Evolutionary conservation across 75 land plant species (phyloP), one percentile per base, ranked within the genome.

Genomic region (Picea glauca): DNA sequence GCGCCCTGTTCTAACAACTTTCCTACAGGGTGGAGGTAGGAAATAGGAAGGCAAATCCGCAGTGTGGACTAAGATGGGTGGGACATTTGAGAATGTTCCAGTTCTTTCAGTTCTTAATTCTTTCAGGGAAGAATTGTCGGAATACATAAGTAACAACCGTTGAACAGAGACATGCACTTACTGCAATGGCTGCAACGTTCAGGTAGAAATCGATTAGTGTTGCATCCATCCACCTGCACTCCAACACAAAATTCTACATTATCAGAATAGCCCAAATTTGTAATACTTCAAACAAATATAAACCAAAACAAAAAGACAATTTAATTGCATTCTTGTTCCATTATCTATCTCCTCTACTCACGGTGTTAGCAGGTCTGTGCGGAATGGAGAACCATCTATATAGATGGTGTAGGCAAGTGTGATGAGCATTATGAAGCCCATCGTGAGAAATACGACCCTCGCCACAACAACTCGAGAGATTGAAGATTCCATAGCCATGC

Each of bases 321-420:
- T 63, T n/a, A 63, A 63, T n/a, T 9, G 11, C 11, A n/a, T n/a
- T 8, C 26, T 23, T n/a, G 8, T 7, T 7, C 65, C 11, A 7
- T 63, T 0, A 6, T 35, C 26, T 30, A 35, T 38, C 32, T 17
- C 13, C 13, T 13, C 1, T 40, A 30, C 75, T 75, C 82, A 93
- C 94, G 94, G 92, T 13, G 94, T 90, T 58, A 94, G 88, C 54
- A 94, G 91, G 64, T 92, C 91, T n/a, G 26, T 80, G 15, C 94
- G 92, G 78, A 94, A 94, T 23, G 96, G 96, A 14, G 85, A 80
- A 7, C 96, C 96, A 58, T 94, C 96, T 23, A 86, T 88, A 73
- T 78, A 23, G 74, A 87, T 72, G 5, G 96, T 94, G 85, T 85
- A 94, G 74, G 85, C 38, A 40, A 94, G 81, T 35, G 91, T 83